These are phyloP conservation scores for Backusella sp. DNA, from an alignment of 192 early-diverging fungal species.

Conservation along the genomic window DNA sequence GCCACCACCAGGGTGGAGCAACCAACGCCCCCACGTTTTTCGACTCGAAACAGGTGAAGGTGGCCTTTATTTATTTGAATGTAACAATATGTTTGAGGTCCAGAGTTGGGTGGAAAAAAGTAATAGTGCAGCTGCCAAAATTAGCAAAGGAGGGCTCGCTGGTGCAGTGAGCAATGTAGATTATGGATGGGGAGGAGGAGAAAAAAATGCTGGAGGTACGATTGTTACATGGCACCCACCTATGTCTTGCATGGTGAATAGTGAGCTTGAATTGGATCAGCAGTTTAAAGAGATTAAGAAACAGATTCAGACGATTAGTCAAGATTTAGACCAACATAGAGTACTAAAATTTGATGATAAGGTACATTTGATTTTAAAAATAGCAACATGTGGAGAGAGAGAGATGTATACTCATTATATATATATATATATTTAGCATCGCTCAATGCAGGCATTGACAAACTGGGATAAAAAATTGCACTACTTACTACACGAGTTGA, in stretches of 20 bases:
- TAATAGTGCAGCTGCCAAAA: not conserved
- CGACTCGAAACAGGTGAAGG: constrained; percentile 4
- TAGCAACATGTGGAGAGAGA: not conserved
- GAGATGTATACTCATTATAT: not conserved
- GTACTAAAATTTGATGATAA: not conserved
- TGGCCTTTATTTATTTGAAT: constrained; percentile 1
- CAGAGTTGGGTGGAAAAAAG: not conserved
- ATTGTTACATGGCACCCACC: constrained; percentile 1
- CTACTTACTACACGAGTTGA: not conserved
- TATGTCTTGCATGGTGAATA: constrained; percentile 5
- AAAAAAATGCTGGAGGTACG: not conserved
- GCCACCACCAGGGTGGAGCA: constrained; percentile 2
- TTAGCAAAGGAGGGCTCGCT: not conserved
- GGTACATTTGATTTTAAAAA: not conserved
- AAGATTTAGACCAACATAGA: constrained; percentile 5
- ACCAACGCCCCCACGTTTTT: constrained; percentile 7
- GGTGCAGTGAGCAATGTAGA: constrained; percentile 12
- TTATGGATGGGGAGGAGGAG: not conserved
- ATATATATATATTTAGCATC: not conserved
- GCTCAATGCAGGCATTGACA: constrained; percentile 4
- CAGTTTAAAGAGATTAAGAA: not conserved
- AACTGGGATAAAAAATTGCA: constrained; percentile 15
- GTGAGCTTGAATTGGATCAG: not conserved
- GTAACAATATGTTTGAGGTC: constrained; percentile 5
- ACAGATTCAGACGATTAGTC: not conserved